Evolutionary conservation across 108 stramenopile genomes (phyloP).

Genomic region (Cyclotella distinguenda): DNA sequence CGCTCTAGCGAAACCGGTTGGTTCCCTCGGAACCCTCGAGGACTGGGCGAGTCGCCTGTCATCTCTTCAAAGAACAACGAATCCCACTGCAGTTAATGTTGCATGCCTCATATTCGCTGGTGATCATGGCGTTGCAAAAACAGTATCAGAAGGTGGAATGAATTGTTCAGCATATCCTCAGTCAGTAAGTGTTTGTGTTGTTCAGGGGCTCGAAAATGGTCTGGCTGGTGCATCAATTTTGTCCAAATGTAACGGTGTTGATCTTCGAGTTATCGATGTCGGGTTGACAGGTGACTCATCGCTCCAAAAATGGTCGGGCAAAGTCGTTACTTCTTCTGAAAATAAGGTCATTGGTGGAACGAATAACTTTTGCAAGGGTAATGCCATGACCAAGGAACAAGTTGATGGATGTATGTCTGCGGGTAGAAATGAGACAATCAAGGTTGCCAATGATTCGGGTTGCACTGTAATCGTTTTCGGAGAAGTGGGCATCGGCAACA

Average conservation of each 20-base stretch:
- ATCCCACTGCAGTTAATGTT: slow-evolving; percentile 34
- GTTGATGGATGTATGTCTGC: slow-evolving; percentile 39
- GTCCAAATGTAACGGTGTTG: slow-evolving; percentile 46
- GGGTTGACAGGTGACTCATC: slow-evolving; percentile 51
- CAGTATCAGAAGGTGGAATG: slow-evolving; percentile 57
- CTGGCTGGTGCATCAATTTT: slow-evolving; percentile 70
- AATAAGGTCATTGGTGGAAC: slow-evolving; percentile 54
- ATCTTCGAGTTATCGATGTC: slow-evolving; percentile 69
- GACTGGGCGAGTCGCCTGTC: slow-evolving; percentile 68
- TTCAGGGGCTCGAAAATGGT: slow-evolving; percentile 54
- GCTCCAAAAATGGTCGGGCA: slow-evolving; percentile 20
- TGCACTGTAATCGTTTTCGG: slow-evolving; percentile 57
- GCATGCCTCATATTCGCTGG: slow-evolving; percentile 74
- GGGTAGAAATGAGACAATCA: slow-evolving; percentile 42
- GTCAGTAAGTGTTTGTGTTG: slow-evolving; percentile 57
- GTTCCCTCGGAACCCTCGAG: slow-evolving; percentile 75
- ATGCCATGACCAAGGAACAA: slow-evolving; percentile 69
- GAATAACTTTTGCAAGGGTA: slow-evolving; percentile 53
- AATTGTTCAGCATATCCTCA: slow-evolving; percentile 74
- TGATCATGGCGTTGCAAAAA: slow-evolving; percentile 74
- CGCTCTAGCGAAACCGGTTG: slow-evolving; percentile 75
- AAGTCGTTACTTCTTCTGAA: slow-evolving; percentile 36
- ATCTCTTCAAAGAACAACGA: slow-evolving; percentile 46
- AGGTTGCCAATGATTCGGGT: slow-evolving; percentile 24
- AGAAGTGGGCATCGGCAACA: slow-evolving; percentile 88